Evolutionary conservation across 2,329 filamentous ascomycete species (phyloP).

Genomic region (Aspergillus neotritici): DNA sequence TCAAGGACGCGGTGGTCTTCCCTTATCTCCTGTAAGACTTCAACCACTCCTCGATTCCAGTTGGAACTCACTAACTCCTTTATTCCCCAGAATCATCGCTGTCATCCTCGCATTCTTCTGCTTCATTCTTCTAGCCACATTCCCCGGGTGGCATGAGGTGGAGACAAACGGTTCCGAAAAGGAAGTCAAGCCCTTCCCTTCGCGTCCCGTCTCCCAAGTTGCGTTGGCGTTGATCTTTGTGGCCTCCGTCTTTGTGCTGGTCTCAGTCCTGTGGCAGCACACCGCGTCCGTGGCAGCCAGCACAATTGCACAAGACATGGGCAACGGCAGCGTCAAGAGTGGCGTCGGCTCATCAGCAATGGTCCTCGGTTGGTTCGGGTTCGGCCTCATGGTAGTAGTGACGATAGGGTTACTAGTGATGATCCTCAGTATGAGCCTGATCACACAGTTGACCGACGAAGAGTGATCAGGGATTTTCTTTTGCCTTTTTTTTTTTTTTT

Average conservation of each 20-base stretch:
- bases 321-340: conserved; percentile 78
- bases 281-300: conserved; percentile 94
- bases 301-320: conserved; percentile 86
- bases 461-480: conserved; percentile 14
- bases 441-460: conserved; percentile 55
- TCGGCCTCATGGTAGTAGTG: conserved; percentile 86
- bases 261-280: conserved; percentile 61
- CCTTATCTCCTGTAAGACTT: conserved; percentile 83
- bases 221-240: conserved; percentile 87
- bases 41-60: background rate
- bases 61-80: conserved; percentile 5
- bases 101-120: conserved; percentile 96
- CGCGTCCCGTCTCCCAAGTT: conserved; percentile 83
- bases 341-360: conserved; percentile 93
- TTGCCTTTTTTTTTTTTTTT: conserved; percentile 6
- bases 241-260: conserved; percentile 59
- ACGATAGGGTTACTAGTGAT: conserved; percentile 92
- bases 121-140: conserved; percentile 89
- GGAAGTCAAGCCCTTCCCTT: conserved; percentile 91
- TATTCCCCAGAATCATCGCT: conserved; percentile 70
- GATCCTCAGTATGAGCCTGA: conserved; percentile 84
- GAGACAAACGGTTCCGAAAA: conserved; percentile 75
- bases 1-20: conserved; percentile 98
- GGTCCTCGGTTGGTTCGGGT: conserved; percentile 97
- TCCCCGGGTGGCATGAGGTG: conserved; percentile 92